Percentiles rank a stretch among this genome's conserved stretches.
phyloP scores from a whole-genome alignment of 441 rosid genomes.

The Mallotus repandus region DNA sequence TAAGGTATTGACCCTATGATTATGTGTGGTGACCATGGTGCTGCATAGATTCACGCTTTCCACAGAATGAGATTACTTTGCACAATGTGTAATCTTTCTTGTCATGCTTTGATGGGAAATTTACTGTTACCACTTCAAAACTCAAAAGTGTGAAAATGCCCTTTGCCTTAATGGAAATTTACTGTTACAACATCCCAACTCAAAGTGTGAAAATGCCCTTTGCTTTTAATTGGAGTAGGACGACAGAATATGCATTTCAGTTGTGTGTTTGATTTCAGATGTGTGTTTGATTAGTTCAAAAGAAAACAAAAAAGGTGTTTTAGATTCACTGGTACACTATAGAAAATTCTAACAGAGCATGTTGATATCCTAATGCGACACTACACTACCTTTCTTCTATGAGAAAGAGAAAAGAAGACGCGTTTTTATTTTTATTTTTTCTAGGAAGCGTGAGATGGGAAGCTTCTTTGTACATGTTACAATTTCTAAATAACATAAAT shows the following conservation, averaged over 20 bases:
- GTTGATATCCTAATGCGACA: background rate
- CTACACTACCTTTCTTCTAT: background rate
- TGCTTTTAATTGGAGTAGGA: background rate
- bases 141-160: too few species aligned
- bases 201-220: background rate
- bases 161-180: background rate
- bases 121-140: too few species aligned
- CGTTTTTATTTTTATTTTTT: background rate
- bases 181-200: background rate
- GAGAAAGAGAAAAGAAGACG: background rate
- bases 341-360: background rate
- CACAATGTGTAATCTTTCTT: background rate
- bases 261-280: background rate
- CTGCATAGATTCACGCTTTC: background rate
- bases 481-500: background rate
- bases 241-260: background rate
- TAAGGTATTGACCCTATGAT: background rate
- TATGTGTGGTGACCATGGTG: background rate
- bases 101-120: too few species aligned
- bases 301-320: background rate
- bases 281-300: too few species aligned
- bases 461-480: background rate
- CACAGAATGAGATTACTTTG: background rate
- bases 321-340: background rate
- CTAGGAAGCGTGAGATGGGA: background rate